These are phyloP conservation scores for Venturia aucupariae DNA, from an alignment of 2,329 filamentous ascomycete species.

Conservation along the genomic window DNA sequence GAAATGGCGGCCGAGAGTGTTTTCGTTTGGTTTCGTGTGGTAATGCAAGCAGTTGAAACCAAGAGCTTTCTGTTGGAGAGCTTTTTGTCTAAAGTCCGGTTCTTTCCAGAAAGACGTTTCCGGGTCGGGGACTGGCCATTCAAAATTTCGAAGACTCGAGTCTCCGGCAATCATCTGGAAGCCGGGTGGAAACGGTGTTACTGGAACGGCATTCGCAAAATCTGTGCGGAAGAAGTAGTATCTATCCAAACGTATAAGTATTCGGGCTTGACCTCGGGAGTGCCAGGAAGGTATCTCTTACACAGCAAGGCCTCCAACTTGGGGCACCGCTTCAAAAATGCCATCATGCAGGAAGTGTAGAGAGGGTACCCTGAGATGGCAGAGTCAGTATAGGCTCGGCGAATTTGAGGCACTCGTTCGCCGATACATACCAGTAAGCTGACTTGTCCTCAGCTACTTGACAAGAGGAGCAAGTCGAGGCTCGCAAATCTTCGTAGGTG, in stretches of 20 bases:
- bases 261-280: not conserved
- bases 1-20: conserved; percentile 70
- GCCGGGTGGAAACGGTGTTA: conserved; percentile 58
- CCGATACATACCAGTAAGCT: conserved; percentile 55
- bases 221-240: conserved; percentile 13
- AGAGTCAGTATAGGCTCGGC: not conserved
- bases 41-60: conserved; percentile 98
- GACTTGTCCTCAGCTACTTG: conserved; percentile 72
- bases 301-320: conserved; percentile 78
- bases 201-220: conserved; percentile 14
- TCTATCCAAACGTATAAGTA: not conserved
- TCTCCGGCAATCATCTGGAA: conserved; percentile 80
- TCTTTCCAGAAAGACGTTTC: conserved; percentile 62
- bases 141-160: conserved; percentile 58
- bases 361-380: conserved; percentile 46
- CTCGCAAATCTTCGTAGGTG: conserved; percentile 47
- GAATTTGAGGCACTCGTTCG: not conserved
- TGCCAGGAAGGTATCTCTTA: conserved; percentile 38
- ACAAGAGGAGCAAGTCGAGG: conserved; percentile 69
- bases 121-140: conserved; percentile 52
- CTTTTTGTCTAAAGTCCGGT: conserved; percentile 48
- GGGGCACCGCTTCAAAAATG: conserved; percentile 57
- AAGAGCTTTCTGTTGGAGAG: conserved; percentile 68
- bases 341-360: conserved; percentile 68
- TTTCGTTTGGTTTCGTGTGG: conserved; percentile 47